Evolutionary conservation across 2,329 filamentous ascomycete genomes (phyloP).

Genomic region (Penicillium italicum): DNA sequence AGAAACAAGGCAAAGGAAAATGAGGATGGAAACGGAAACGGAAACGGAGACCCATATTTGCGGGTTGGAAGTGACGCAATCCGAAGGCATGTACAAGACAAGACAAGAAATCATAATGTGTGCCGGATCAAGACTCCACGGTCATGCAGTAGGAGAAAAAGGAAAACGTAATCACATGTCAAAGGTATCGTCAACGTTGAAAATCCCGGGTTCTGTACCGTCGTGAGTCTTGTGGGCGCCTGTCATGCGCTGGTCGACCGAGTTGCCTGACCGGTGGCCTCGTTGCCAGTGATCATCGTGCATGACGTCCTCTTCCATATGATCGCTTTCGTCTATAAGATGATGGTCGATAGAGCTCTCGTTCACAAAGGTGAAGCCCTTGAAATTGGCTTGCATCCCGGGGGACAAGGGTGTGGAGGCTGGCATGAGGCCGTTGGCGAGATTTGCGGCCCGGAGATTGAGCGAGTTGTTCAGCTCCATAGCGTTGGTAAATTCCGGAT

Average conservation of each 20-base stretch:
- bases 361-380: conserved; percentile 98
- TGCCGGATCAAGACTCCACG: conserved; percentile 39
- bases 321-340: conserved; percentile 37
- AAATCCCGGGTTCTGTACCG: conserved; percentile 39
- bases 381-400: conserved; percentile 96
- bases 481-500: conserved; percentile 96
- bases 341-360: conserved; percentile 81
- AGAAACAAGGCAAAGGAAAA: background rate
- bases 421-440: conserved; percentile 75
- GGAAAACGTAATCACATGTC: conserved; percentile 42
- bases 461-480: conserved; percentile 81
- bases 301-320: conserved; percentile 44
- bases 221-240: conserved; percentile 42
- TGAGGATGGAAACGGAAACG: conserved; percentile 1
- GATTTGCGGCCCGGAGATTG: conserved; percentile 82
- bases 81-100: conserved; percentile 35
- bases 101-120: conserved; percentile 23
- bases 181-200: conserved; percentile 45
- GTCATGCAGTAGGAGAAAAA: conserved; percentile 32
- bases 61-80: conserved; percentile 19
- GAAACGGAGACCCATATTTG: conserved; percentile 18
- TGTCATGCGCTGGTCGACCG: conserved; percentile 43
- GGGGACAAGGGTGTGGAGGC: conserved; percentile 90
- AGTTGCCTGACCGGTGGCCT: conserved; percentile 30
- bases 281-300: conserved; percentile 38